Base-by-base conservation (phyloP, 2,329 filamentous ascomycete genomes). In the Bertia moriformis region DNA sequence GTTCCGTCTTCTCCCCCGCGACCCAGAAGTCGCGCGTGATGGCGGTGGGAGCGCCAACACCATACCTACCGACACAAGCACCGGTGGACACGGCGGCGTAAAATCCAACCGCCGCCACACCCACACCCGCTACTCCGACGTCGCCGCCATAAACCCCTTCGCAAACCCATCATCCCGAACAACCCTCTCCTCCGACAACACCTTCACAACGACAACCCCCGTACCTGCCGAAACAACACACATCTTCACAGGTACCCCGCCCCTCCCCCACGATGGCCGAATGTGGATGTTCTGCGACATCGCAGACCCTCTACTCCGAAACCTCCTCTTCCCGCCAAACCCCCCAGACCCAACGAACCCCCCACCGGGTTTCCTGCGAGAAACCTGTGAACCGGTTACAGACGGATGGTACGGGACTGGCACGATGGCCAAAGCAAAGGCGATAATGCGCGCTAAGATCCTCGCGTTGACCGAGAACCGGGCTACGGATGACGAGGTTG, bases 231-330 rank as follows among this genome's bases (percentile, higher is more conserved):
- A 15, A 55, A 62, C 19, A 78, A 68, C 39, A 13, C 88, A 96
- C 56, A 64, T 89, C 1, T 96, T 95, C 57, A 85, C 93, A 44
- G 89, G 89, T 37, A 66, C 76, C 42, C 71, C 69, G 2, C 74
- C 89, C 40, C 74, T 75, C 14, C 71, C 73, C 1, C 32, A 7
- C 10, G 87, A 94, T 50, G 87, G 87, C 29, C 91, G 91, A 50
- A 79, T 91, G 38, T 98, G 87, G 82, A 91, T 96, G 63, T 72
- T 93, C 18, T 93, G 87, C 60, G 91, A 98, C 55, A 80, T 96
- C 40, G 81, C 75, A 0, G 89, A 96, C 49, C 83, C 86, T 0
- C 52, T 88, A 1, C 65, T 96, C 1, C 62, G 65, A 1, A 57
- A 65, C 10, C 61, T 95, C 3, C 66, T 94, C 29, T 35, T 12